phyloP scores from a whole-genome alignment of 306 rosid genomes.

The Ammopiptanthus mongolicus region DNA sequence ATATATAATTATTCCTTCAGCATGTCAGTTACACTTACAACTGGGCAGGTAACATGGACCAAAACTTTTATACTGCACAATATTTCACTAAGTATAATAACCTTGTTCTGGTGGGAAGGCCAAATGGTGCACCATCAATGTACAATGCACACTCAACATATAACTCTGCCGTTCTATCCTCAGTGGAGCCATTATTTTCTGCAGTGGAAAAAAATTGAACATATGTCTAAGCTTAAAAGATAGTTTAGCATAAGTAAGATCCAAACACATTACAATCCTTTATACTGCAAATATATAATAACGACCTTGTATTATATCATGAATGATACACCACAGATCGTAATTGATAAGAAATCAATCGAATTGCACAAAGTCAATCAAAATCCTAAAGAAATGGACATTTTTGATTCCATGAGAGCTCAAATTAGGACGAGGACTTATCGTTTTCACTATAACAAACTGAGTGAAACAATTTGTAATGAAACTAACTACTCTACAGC shows the following conservation, averaged over 20 bases:
- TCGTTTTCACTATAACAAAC: not conserved
- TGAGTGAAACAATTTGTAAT: not conserved
- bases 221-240: not conserved
- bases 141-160: conserved; percentile 84
- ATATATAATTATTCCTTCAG: not conserved
- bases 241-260: not conserved
- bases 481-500: not conserved
- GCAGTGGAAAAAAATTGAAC: conserved; percentile 1
- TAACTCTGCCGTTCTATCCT: conserved; percentile 66
- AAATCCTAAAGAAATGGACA: not conserved
- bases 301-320: no score
- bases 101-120: conserved; percentile 91
- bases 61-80: not conserved
- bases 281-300: not conserved
- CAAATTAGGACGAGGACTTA: not conserved
- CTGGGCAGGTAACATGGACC: not conserved
- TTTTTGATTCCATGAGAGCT: not conserved
- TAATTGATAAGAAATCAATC: not conserved
- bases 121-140: conserved; percentile 92
- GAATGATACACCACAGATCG: no score
- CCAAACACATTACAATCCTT: not conserved
- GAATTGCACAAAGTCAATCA: not conserved
- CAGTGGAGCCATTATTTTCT: conserved; percentile 53
- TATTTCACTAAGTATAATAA: conserved; percentile 14
- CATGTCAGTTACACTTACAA: not conserved